Conservation (phyloP, 495 filamentous ascomycete genomes). For the Penicillium riverlandense region DNA sequence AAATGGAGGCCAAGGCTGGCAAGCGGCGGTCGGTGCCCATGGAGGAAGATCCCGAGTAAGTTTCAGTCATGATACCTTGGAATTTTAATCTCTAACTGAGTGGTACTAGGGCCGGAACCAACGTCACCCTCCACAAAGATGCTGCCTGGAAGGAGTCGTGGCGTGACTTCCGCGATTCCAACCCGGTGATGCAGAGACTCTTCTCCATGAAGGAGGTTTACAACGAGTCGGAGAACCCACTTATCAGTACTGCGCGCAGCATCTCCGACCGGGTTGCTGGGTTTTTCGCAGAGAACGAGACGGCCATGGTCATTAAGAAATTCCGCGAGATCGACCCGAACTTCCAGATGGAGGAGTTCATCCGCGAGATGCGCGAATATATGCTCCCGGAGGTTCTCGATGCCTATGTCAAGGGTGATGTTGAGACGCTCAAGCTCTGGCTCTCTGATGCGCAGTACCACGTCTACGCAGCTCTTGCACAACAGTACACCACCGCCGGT, state of each 20-base stretch:
- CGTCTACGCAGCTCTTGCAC: conserved; percentile 87
- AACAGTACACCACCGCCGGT: conserved; percentile 89
- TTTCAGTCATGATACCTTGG: conserved; percentile 4
- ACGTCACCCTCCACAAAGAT: conserved; percentile 94
- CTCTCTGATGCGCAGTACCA: conserved; percentile 89
- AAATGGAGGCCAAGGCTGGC: conserved; percentile 48
- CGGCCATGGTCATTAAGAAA: conserved; percentile 92
- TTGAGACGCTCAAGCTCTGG: conserved; percentile 87
- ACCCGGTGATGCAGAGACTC: conserved; percentile 78
- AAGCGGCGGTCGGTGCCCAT: conserved; percentile 43
- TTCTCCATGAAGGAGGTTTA: conserved; percentile 79
- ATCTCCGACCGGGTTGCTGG: conserved; percentile 89
- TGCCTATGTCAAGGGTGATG: conserved; percentile 94
- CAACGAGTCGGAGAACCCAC: conserved; percentile 92
- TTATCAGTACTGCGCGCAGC: conserved; percentile 86
- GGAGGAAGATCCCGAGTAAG: conserved; percentile 84
- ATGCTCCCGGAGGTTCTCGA: conserved; percentile 96
- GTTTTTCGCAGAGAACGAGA: conserved; percentile 98
- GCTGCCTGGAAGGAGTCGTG: conserved; percentile 93
- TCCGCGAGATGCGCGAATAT: conserved; percentile 93
- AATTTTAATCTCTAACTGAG: conserved; percentile 13
- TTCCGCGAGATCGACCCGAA: conserved; percentile 93
- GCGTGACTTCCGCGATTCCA: conserved; percentile 84
- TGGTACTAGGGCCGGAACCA: conserved; percentile 70
- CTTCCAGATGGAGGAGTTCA: conserved; percentile 91